phyloP scores from a whole-genome alignment of 371 early-diverging fungal genomes.

The Zopfochytrium polystomum region DNA sequence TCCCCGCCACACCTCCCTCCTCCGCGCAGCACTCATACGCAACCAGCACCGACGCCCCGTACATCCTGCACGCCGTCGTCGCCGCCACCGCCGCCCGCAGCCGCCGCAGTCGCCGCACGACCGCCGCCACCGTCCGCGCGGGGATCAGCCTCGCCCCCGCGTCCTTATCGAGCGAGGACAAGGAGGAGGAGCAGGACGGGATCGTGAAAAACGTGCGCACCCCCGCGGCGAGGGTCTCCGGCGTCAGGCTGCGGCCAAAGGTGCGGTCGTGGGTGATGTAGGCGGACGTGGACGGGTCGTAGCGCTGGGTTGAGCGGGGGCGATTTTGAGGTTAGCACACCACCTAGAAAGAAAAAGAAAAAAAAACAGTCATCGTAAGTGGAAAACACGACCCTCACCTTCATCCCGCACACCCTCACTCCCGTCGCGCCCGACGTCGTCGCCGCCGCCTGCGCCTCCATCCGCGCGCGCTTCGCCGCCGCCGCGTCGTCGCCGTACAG shows the following conservation, averaged over 20 bases:
- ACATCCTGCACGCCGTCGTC: constrained; percentile 25
- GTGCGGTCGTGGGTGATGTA: constrained; percentile 17
- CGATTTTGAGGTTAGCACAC: not conserved
- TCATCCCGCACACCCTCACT: constrained; percentile 46
- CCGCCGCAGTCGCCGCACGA: not conserved
- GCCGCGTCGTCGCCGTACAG: constrained; percentile 41
- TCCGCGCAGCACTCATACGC: too few species aligned
- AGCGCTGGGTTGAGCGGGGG: constrained; percentile 17
- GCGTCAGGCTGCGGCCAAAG: not conserved
- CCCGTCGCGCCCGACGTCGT: constrained; percentile 41
- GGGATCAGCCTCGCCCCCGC: not conserved
- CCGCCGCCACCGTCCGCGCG: not conserved
- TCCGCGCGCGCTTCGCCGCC: constrained; percentile 33
- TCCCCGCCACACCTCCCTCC: too few species aligned
- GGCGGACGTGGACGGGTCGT: constrained; percentile 8
- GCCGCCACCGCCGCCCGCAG: constrained; percentile 8
- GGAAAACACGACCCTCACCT: constrained; percentile 18
- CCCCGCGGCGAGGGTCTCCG: not conserved
- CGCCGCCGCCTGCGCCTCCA: constrained; percentile 37
- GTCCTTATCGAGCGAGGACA: not conserved
- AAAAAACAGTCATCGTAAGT: not conserved
- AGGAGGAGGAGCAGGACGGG: not conserved
- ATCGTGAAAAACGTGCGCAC: not conserved
- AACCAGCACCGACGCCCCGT: constrained; percentile 34
- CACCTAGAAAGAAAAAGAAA: not conserved